Base-by-base conservation (phyloP, 192 early-diverging fungal genomes). In the Coemansia sp. region DNA sequence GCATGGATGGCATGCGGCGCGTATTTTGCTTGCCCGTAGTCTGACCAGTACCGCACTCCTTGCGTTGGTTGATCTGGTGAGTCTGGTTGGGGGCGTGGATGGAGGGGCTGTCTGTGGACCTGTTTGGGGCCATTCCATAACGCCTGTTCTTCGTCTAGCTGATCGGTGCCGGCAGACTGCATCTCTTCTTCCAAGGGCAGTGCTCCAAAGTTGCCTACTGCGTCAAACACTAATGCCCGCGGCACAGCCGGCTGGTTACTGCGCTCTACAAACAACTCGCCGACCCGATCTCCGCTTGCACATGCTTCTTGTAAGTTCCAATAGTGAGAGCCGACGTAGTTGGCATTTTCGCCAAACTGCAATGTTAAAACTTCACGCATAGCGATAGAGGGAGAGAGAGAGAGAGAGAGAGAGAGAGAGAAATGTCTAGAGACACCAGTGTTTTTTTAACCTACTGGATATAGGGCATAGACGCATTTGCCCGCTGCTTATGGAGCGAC, bases 361-460 rank as follows among this genome's bases (percentile, higher is more conserved):
- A 98, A 62, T 6, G 95, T 94, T n/a, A 98, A 60, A 21, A 97
- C 88, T 61, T 94, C 93, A 49, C 84, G 80, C 90, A 91, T 91
- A 34, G 10, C 6, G 14, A 26, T 51, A 11, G n/a, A n/a, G n/a
- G n/a, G n/a, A n/a, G n/a, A n/a, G n/a, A n/a, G n/a, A n/a, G n/a
- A n/a, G n/a, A n/a, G n/a, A n/a, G n/a, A n/a, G n/a, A n/a, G n/a
- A n/a, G n/a, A n/a, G n/a, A n/a, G n/a, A n/a, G n/a, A n/a, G n/a
- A n/a, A n/a, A n/a, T n/a, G n/a, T n/a, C n/a, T n/a, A n/a, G n/a
- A n/a, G n/a, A n/a, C n/a, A n/a, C n/a, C n/a, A n/a, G n/a, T n/a
- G n/a, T n/a, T n/a, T n/a, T n/a, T n/a, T 26, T 26, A 4, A 26
- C n/a, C n/a, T n/a, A 45, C 18, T 26, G 23, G 4, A 45, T 26